These are phyloP conservation scores for Penicillium dipodomyicola DNA, from an alignment of 495 filamentous ascomycete species.

Conservation along the genomic window DNA sequence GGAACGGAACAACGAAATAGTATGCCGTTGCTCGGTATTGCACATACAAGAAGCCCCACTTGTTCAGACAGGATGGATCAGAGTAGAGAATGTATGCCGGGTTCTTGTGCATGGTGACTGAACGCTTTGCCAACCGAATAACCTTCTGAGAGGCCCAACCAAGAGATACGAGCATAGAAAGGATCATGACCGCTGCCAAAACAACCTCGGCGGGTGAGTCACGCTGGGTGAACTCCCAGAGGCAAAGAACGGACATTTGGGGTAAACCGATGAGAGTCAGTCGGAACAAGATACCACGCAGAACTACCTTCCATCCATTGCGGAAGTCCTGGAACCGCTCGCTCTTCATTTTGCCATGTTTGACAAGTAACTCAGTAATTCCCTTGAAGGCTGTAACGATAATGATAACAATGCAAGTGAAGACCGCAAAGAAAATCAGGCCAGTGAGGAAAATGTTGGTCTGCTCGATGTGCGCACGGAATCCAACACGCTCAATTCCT, in stretches of 20 bases:
- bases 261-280: slow-evolving; percentile 89
- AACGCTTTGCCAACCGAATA: slow-evolving; percentile 81
- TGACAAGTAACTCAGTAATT: slow-evolving; percentile 68
- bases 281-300: slow-evolving; percentile 91
- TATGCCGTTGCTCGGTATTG: slow-evolving; percentile 96
- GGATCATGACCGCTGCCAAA: slow-evolving; percentile 83
- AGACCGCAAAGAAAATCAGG: slow-evolving; percentile 83
- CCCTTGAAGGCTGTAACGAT: slow-evolving; percentile 78
- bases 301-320: slow-evolving; percentile 80
- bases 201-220: slow-evolving; percentile 89
- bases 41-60: slow-evolving; percentile 98
- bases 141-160: slow-evolving; percentile 88
- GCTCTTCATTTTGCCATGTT: slow-evolving; percentile 72
- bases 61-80: slow-evolving; percentile 87
- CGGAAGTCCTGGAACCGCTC: slow-evolving; percentile 95
- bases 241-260: slow-evolving; percentile 84
- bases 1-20: slow-evolving; percentile 87
- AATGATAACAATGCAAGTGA: slow-evolving; percentile 68
- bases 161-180: slow-evolving; percentile 77
- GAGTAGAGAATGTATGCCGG: slow-evolving; percentile 97
- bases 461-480: slow-evolving; percentile 76
- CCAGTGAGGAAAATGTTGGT: slow-evolving; percentile 96
- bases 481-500: slow-evolving; percentile 89
- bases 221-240: slow-evolving; percentile 87
- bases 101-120: slow-evolving; percentile 89